phyloP scores from a whole-genome alignment of 2,329 filamentous ascomycete genomes.

The Keithomyces neogunnii region DNA sequence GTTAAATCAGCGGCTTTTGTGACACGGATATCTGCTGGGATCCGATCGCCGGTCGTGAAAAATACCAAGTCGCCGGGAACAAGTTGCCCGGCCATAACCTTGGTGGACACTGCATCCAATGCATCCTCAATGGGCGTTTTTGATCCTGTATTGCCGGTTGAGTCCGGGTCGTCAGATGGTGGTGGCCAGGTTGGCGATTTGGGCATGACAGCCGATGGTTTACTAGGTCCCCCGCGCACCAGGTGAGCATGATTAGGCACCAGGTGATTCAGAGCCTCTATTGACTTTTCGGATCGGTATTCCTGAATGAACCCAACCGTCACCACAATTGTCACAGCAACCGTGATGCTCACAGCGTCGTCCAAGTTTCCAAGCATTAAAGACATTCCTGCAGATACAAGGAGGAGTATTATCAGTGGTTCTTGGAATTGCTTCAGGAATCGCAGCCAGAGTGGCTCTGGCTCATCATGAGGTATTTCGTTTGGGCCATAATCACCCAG shows the following conservation, averaged over 20 bases:
- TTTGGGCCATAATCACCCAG: conserved; percentile 79
- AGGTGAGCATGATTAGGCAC: conserved; percentile 94
- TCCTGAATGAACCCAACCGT: conserved; percentile 95
- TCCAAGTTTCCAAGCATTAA: conserved; percentile 88
- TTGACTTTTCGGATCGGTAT: conserved; percentile 93
- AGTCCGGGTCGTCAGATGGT: conserved; percentile 33
- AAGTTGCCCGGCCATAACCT: conserved; percentile 77
- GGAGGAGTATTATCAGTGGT: conserved; percentile 83
- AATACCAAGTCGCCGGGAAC: conserved; percentile 89
- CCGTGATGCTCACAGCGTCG: conserved; percentile 89
- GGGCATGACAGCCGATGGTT: conserved; percentile 17
- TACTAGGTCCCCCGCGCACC: conserved; percentile 54
- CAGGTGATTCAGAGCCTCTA: conserved; percentile 87
- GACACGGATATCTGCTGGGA: conserved; percentile 92
- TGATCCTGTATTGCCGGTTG: conserved; percentile 33
- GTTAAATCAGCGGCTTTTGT: conserved; percentile 83
- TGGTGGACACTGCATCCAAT: conserved; percentile 67
- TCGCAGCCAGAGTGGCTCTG: conserved; percentile 89
- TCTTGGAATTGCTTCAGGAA: conserved; percentile 97
- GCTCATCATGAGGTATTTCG: conserved; percentile 87
- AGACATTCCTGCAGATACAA: conserved; percentile 81
- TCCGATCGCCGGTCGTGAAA: conserved; percentile 92
- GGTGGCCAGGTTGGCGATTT: conserved; percentile 41
- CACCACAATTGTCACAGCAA: conserved; percentile 95
- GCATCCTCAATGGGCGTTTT: conserved; percentile 53